Conservation (phyloP, 2,329 filamentous ascomycete genomes). For the Rutstroemia sp. region DNA sequence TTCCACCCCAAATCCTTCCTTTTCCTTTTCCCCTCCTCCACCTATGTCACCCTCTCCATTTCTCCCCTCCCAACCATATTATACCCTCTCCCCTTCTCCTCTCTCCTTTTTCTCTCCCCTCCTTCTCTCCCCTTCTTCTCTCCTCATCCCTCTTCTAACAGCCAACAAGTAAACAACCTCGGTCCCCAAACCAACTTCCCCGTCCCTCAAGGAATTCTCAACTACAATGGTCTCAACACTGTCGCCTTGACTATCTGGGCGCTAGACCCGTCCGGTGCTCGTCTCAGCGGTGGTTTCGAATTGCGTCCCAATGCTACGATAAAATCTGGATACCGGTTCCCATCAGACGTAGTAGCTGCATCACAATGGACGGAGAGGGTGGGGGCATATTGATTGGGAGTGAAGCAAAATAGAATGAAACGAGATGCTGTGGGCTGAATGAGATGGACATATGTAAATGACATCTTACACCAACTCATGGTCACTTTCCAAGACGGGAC, state of each 20-base stretch:
- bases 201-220: not conserved
- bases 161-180: not conserved
- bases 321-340: not conserved
- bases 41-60: too few relatives aligned
- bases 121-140: too few relatives aligned
- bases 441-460: not conserved
- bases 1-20: too few relatives aligned
- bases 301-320: not conserved
- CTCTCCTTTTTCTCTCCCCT: too few relatives aligned
- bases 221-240: not conserved
- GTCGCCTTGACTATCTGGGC: not conserved
- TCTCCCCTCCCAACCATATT: too few relatives aligned
- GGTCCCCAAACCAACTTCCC: not conserved
- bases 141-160: too few relatives aligned
- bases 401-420: not conserved
- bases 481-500: too few relatives aligned
- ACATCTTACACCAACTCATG: too few relatives aligned
- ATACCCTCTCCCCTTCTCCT: too few relatives aligned
- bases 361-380: not conserved
- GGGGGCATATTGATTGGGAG: not conserved
- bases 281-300: not conserved
- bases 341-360: not conserved
- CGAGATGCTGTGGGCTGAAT: not conserved
- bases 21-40: too few relatives aligned
- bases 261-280: not conserved